phyloP scores from a whole-genome alignment of 768 basidiomycete genomes.

The Podaxis pistillaris region DNA sequence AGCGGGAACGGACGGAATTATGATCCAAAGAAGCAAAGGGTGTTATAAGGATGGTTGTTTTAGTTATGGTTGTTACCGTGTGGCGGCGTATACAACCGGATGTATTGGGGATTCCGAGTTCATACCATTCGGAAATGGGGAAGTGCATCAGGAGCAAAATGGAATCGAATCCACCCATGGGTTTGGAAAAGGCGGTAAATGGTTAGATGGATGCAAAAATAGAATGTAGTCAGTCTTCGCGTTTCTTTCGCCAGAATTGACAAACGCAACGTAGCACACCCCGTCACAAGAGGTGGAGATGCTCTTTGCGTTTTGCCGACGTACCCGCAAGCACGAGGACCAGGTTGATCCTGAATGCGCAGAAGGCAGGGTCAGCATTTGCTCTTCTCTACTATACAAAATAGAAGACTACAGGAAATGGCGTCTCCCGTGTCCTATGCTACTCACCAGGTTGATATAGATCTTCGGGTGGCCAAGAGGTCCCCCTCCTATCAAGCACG shows the following conservation, averaged over 20 bases:
- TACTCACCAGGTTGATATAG: conserved; percentile 87
- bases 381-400: not conserved
- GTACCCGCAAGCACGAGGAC: conserved; percentile 87
- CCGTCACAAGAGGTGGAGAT: conserved; percentile 1
- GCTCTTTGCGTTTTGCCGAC: conserved; percentile 27
- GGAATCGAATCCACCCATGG: conserved; percentile 1
- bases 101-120: conserved; percentile 1
- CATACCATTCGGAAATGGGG: conserved; percentile 1
- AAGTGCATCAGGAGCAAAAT: not conserved
- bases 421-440: not conserved
- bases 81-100: not conserved
- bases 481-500: conserved; percentile 68
- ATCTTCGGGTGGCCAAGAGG: conserved; percentile 96
- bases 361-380: conserved; percentile 17
- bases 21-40: conserved; percentile 3
- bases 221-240: conserved; percentile 2
- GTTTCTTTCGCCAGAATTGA: not conserved
- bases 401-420: conserved; percentile 1
- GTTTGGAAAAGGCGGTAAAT: not conserved
- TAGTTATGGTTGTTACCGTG: not conserved
- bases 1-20: not conserved
- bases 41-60: not conserved
- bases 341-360: conserved; percentile 72
- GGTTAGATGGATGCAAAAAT: conserved; percentile 3
- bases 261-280: not conserved